Evolutionary conservation across 148 eudicot species (phyloP), one percentile per base, ranked within the genome.

Genomic region (Heliamphora exappendiculata): DNA sequence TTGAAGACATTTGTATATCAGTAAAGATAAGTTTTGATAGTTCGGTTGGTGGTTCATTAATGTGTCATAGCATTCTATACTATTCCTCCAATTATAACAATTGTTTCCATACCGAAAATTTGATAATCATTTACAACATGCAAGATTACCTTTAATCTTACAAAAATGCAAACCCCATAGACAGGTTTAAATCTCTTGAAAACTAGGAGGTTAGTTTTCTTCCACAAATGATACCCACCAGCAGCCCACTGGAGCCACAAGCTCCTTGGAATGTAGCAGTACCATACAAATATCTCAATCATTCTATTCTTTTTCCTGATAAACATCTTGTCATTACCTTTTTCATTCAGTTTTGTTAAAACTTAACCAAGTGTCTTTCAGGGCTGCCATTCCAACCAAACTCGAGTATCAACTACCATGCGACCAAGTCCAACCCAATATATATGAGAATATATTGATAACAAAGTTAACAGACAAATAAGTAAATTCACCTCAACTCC

Each of bases 401-500:
- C 31, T 60, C 60, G 33, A 33, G 13, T 19, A 29, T 49, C 60
- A 49, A 71, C 39, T 22, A 14, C 54, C 72, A 44, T 10, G 13
- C 39, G 28, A 42, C 10, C 24, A 31, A 45, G 37, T 37, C 22
- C 7, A 11, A 28, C 37, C 14, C 31, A 50, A 69, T 44, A 9
- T n/a, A n/a, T n/a, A n/a, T n/a, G n/a, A n/a, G 54, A 69, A 51
- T 37, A 34, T 51, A 33, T 34, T 17, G 51, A 34, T 50, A 3
- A 24, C 13, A 59, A 45, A 50, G 37, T 34, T 44, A 31, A 36
- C 57, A 28, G 63, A 49, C 36, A 62, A 45, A 45, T 62, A 53
- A 73, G 36, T 29, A 17, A 29, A 42, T 57, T 29, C 77, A 88
- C 91, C 91, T 88, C 88, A 16, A 67, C 36, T 64, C 72, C 88